Evolutionary conservation across 164 flowering plant species (phyloP), one percentile per base, ranked within the genome.

Genomic region (Saururus chinensis): DNA sequence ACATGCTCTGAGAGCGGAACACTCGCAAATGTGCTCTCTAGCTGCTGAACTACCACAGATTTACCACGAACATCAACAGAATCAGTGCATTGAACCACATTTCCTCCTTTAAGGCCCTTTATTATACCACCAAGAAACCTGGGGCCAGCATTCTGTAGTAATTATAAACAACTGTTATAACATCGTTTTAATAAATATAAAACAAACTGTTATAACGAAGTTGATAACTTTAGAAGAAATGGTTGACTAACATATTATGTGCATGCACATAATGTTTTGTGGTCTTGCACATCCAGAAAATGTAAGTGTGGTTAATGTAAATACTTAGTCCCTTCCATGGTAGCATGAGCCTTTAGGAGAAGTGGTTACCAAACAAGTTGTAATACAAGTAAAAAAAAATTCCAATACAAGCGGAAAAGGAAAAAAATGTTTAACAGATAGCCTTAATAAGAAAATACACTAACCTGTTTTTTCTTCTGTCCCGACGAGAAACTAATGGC

Each of bases 381-480:
- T 30, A 6, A 30, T n/a, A n/a, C n/a, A n/a, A n/a, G n/a, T n/a
- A n/a, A n/a, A n/a, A n/a, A n/a, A n/a, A n/a, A n/a, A n/a, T n/a
- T n/a, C n/a, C n/a, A n/a, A n/a, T n/a, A n/a, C 37, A 30, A 30
- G 37, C 6, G 37, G 37, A 30, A 30, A 30, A 30, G 37, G 37
- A 30, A 30, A 30, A 30, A 30, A 30, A 30, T 7, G 49, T 17
- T 17, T 12, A 45, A 45, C 17, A 13, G 2, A 12, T 0, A 12
- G 49, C 4, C 14, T 45, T 12, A 12, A 60, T 61, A 49, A 4
- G 35, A 63, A 4, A 40, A 51, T 24, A 53, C 51, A 4, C 37
- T 14, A 5, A 92, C 98, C 95, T 88, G 85, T 63, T 82, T 82
- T 68, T 79, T 85, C 77, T 76, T 85, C 70, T 82, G 81, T 67